Evolutionary conservation across 768 basidiomycete species (phyloP), one percentile per base, ranked within the genome.

Genomic region (Mycena epipterygia): DNA sequence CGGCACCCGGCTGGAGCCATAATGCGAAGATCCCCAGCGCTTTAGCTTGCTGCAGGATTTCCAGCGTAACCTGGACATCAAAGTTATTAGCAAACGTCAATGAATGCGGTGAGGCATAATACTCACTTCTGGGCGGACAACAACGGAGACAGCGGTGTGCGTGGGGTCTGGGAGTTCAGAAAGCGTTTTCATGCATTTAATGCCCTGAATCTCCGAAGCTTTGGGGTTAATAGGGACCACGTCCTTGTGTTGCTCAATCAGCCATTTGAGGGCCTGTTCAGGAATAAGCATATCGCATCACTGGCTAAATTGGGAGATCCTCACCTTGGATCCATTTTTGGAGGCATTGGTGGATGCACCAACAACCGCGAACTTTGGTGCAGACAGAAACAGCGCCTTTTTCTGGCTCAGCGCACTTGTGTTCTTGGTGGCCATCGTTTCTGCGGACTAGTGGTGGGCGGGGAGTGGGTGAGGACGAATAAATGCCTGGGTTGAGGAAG

Each of bases 1-100:
- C 85, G 2, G 89, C 88, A 25, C 91, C 91, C 8, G 91, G 91
- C 74, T 92, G 91, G 41, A 91, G 84, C 91, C 91, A 92, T 51
- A 91, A 81, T 1, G 85, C 84, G 0, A 85, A 87, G n/a, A 90
- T 75, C 19, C 73, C 76, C 35, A 83, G 83, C 33, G 77, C 79
- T 77, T 86, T 85, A 5, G 85, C 87, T 46, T 86, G 82, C 73
- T 88, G 80, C 70, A 90, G 75, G 55, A 89, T 37, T 32, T 79
- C 80, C 42, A 89, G 81, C 4, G 89, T 90, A 48, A 88, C 76
- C 88, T 89, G 70, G 8, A 56, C 17, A 35, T 58, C 14, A 56
- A 37, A 16, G 0, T 33, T 53, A 19, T 64, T 13, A 33, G 55
- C 30, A 9, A 33, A 30, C 32, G 37, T 32, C 5, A 41, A 19